phyloP scores from a whole-genome alignment of 2,329 filamentous ascomycete genomes.

The Lecanosticta acicola region DNA sequence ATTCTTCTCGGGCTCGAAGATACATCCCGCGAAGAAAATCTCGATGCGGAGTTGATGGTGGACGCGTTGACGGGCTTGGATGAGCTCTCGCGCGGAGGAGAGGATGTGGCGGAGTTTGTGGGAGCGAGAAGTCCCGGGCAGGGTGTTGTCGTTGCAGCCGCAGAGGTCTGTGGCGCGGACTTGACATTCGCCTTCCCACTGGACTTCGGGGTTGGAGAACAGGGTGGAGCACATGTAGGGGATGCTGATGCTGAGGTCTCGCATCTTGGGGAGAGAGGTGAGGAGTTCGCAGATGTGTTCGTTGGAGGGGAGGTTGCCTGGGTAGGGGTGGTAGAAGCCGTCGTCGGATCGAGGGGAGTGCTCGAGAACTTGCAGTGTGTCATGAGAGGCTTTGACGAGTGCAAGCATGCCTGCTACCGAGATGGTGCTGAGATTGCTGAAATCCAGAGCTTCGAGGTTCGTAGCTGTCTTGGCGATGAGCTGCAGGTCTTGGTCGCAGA shows the following conservation, averaged over 20 bases:
- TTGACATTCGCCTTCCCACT: constrained; percentile 45
- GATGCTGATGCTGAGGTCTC: constrained; percentile 45
- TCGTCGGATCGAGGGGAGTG: constrained; percentile 50
- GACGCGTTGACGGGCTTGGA: constrained; percentile 34
- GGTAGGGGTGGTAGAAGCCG: constrained; percentile 48
- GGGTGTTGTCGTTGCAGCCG: constrained; percentile 36
- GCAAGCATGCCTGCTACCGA: constrained; percentile 50
- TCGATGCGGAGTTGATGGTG: constrained; percentile 42
- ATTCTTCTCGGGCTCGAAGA: constrained; percentile 44
- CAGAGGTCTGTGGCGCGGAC: constrained; percentile 47
- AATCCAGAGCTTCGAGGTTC: constrained; percentile 48
- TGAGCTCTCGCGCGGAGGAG: constrained; percentile 38
- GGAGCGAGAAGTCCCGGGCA: constrained; percentile 30
- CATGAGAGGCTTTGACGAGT: constrained; percentile 45
- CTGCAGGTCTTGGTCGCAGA: constrained; percentile 46
- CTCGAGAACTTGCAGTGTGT: constrained; percentile 47
- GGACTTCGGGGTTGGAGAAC: constrained; percentile 40
- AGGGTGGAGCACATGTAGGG: constrained; percentile 45
- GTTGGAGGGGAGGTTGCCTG: constrained; percentile 37
- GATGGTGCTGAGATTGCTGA: constrained; percentile 50
- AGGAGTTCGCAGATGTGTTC: constrained; percentile 47
- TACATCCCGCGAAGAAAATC: constrained; percentile 48
- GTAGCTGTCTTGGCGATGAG: constrained; percentile 48
- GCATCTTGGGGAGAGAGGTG: constrained; percentile 42
- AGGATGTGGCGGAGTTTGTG: constrained; percentile 38